Conservation (phyloP, 306 rosid genomes). For the Cicer bijugum region DNA sequence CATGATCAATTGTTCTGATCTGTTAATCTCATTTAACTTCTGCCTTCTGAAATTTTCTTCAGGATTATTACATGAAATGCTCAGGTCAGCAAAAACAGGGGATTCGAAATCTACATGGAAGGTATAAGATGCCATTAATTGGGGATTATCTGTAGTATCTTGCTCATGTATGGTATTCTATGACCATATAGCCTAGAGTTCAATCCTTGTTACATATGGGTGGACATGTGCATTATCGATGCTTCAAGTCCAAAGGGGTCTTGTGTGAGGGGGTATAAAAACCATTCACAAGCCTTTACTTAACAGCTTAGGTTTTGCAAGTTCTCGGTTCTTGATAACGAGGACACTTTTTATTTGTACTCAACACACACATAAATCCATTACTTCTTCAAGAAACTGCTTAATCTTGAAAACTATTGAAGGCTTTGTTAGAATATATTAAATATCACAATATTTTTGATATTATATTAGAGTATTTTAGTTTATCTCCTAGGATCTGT, state of each 20-base stretch:
- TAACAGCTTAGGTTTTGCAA: not conserved
- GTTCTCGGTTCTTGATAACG: constrained; percentile 7
- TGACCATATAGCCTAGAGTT: constrained; percentile 6
- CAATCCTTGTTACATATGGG: not conserved
- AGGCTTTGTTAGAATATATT: constrained; percentile 5
- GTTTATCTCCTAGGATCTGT: not conserved
- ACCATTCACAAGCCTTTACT: constrained; percentile 12
- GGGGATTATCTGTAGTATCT: not conserved
- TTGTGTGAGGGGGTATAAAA: not conserved
- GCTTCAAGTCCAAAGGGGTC: constrained; percentile 5
- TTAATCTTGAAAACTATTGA: constrained; percentile 26
- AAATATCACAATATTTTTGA: not conserved
- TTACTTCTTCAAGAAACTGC: constrained; percentile 6
- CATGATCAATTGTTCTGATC: constrained; percentile 27
- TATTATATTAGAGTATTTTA: not conserved
- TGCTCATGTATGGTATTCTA: not conserved
- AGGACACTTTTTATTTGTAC: constrained; percentile 15
- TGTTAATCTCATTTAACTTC: constrained; percentile 27
- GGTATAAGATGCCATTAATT: constrained; percentile 58
- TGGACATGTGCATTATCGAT: constrained; percentile 10
- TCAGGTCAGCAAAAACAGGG: constrained; percentile 84
- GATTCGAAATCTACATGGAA: constrained; percentile 98
- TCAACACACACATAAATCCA: not conserved
- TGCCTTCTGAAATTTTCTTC: constrained; percentile 42
- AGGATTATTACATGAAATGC: constrained; percentile 97